phyloP scores from a whole-genome alignment of 495 filamentous ascomycete genomes.

The Hamigera avellanea region DNA sequence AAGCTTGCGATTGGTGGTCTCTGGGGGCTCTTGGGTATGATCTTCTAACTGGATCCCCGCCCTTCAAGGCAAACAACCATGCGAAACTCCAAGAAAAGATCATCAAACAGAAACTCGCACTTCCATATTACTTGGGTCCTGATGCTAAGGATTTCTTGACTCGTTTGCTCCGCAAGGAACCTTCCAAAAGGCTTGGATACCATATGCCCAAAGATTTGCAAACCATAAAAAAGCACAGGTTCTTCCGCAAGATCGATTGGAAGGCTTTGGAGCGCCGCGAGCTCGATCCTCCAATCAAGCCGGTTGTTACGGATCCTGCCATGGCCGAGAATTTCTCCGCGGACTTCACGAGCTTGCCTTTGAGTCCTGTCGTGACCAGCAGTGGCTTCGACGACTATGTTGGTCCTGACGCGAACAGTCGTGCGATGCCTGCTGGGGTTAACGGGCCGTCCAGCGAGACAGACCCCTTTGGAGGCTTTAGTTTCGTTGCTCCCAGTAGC shows the following conservation, averaged over 20 bases:
- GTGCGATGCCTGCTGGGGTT: slow-evolving; percentile 11
- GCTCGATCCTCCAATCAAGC: slow-evolving; percentile 74
- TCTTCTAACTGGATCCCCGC: slow-evolving; percentile 78
- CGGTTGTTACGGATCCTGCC: slow-evolving; percentile 86
- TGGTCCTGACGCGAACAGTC: slow-evolving; percentile 8
- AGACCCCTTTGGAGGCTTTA: slow-evolving; percentile 89
- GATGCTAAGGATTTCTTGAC: slow-evolving; percentile 92
- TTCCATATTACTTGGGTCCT: slow-evolving; percentile 78
- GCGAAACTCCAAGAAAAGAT: slow-evolving; percentile 91
- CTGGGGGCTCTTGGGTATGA: slow-evolving; percentile 87
- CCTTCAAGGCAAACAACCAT: slow-evolving; percentile 82
- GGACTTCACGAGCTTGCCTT: slow-evolving; percentile 75
- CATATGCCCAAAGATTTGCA: slow-evolving; percentile 79
- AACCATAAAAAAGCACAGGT: slow-evolving; percentile 84
- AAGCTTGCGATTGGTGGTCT: slow-evolving; percentile 97
- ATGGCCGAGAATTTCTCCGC: slow-evolving; percentile 86
- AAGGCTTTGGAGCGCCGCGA: slow-evolving; percentile 65
- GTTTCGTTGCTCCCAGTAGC: slow-evolving; percentile 83
- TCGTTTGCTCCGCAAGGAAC: slow-evolving; percentile 81
- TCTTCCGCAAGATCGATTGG: slow-evolving; percentile 97
- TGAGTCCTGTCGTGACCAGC: slow-evolving; percentile 54
- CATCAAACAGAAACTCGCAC: slow-evolving; percentile 69
- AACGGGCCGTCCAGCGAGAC: slow-evolving; percentile 27
- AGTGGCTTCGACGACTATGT: slow-evolving; percentile 22
- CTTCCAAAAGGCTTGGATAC: slow-evolving; percentile 72